Evolutionary conservation across 768 basidiomycete species (phyloP), one percentile per base, ranked within the genome.

Genomic region (Auricularia cornea): DNA sequence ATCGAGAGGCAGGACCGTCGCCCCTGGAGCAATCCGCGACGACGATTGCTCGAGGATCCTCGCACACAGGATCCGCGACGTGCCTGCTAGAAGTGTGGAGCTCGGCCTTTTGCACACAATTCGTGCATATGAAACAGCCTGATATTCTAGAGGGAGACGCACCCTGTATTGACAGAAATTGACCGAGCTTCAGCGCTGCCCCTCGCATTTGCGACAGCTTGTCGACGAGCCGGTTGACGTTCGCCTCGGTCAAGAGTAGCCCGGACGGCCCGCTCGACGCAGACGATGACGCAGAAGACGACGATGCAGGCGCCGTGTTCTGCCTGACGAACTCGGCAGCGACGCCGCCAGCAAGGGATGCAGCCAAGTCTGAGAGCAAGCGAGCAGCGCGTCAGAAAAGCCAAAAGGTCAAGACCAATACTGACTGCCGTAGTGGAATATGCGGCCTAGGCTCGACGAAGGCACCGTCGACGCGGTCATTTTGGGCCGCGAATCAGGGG

Each of bases 131-230:
- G n/a, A n/a, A n/a, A n/a, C n/a, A n/a, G n/a, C n/a, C n/a, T n/a
- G n/a, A n/a, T n/a, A n/a, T n/a, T n/a, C n/a, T n/a, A n/a, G n/a
- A n/a, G 11, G 54, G 3, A 44, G 5, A 65, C 73, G 16, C 23
- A 84, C 86, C 94, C 81, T 99, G 97, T 33, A 98, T 98, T 71
- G 94, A 96, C 80, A 98, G 81, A 70, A 98, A 99, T 71, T 98
- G 97, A 0, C 97, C 97, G 2, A 98, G 77, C 74, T 99, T 98
- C 65, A 99, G 79, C 1, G 97, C 97, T 0, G 97, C 97, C 0
- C 96, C 96, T 16, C 95, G 80, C 97, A 99, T 98, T 71, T 89
- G 84, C 0, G 92, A 88, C n/a, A 99, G 79, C 69, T 96, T 97
- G 2, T 87, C 85, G 1, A 98, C 97, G 0, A 99, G 81, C 2